Percentiles rank a stretch among this genome's conserved stretches.
Conservation (phyloP, 352 stramenopile genomes). For the Phytophthora sp. region DNA sequence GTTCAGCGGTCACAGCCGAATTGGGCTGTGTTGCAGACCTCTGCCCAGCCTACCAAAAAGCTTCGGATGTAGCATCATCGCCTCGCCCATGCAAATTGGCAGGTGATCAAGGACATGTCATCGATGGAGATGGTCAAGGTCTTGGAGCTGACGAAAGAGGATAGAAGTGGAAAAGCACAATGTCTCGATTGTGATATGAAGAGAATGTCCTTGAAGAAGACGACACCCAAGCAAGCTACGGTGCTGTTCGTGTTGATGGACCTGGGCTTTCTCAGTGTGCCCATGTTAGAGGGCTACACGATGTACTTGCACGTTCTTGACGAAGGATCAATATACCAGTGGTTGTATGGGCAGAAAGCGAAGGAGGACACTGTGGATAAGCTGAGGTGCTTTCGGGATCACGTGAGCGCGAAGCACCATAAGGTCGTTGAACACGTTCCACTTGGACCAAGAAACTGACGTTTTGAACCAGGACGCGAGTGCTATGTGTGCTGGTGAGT, state of each 20-base stretch:
- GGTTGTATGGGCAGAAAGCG: constrained; percentile 7
- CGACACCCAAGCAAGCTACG: neutral
- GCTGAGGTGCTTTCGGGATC: neutral
- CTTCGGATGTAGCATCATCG: constrained; percentile 3
- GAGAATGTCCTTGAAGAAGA: constrained; percentile 15
- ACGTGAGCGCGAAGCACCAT: neutral
- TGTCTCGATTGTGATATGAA: constrained; percentile 24
- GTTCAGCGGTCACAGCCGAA: neutral
- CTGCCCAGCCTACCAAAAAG: neutral
- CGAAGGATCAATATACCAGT: constrained; percentile 17
- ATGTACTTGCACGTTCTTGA: constrained; percentile 20
- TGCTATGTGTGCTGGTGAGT: neutral
- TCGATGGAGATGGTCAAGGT: constrained; percentile 3
- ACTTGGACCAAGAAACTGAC: constrained; percentile 19
- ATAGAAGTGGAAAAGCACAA: neutral
- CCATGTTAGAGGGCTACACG: neutral
- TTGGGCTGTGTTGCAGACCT: neutral
- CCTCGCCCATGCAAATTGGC: constrained; percentile 15
- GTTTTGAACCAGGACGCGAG: neutral
- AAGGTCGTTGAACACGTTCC: constrained; percentile 2
- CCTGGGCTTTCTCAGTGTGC: constrained; percentile 2
- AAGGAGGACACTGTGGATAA: constrained; percentile 20
- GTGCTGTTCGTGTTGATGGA: constrained; percentile 13
- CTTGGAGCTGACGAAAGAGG: neutral
- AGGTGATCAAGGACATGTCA: constrained; percentile 11